A percentile compares a stretch with the other conserved stretches of the same genome.
These are phyloP conservation scores for Pelargonium australe DNA, from an alignment of 441 rosid genomes.

Conservation along the genomic window DNA sequence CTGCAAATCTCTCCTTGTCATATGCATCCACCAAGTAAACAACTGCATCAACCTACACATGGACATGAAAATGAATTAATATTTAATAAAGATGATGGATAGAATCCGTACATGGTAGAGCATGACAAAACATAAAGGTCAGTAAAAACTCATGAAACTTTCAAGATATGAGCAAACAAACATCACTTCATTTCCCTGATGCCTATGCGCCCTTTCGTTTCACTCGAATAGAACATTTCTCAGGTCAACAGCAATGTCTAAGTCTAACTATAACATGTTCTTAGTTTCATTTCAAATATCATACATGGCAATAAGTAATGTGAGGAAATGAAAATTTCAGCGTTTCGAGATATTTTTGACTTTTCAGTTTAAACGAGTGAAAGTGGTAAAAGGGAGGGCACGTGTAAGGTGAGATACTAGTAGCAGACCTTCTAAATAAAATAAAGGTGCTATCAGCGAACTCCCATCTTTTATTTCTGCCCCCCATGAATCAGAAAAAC, in stretches of 20 bases:
- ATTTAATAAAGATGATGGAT: neutral
- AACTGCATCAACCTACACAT: neutral
- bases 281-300: neutral
- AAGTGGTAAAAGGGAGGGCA: neutral
- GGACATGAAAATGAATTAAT: neutral
- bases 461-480: too few species aligned
- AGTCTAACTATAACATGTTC: too few species aligned
- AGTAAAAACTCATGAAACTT: neutral
- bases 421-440: neutral
- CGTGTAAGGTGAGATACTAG: neutral
- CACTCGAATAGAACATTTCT: neutral
- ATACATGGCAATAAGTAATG: neutral
- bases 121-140: neutral
- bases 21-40: constrained; percentile 1
- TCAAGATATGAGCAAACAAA: neutral
- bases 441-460: neutral
- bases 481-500: too few species aligned
- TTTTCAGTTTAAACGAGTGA: neutral
- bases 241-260: neutral
- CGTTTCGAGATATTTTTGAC: neutral
- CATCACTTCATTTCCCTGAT: neutral
- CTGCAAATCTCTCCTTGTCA: constrained; percentile 6
- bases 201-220: neutral
- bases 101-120: neutral
- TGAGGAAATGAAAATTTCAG: neutral